Conservation (phyloP, 169 alveolate species). For the Theileria parva region DNA sequence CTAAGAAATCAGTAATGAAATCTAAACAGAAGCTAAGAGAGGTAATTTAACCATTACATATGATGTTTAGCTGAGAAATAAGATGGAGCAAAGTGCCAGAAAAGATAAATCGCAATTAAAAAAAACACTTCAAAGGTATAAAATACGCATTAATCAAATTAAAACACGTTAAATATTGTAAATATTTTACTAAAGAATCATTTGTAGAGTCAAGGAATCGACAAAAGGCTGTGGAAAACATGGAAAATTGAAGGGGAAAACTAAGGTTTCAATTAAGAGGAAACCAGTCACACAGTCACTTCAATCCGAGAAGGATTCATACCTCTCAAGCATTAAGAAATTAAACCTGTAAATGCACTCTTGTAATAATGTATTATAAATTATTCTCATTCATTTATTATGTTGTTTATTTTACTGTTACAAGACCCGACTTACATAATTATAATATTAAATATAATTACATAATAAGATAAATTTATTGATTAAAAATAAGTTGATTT, state of each 20-base stretch:
- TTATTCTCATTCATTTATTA: not conserved
- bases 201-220: conserved; percentile 25
- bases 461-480: not conserved
- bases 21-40: conserved; percentile 61
- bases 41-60: conserved; percentile 10
- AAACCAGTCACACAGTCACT: conserved; percentile 40
- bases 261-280: conserved; percentile 26
- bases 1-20: conserved; percentile 36
- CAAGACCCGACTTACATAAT: not conserved
- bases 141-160: not conserved
- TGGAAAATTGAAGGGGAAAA: conserved; percentile 54
- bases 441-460: not conserved
- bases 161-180: not conserved
- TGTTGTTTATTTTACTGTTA: not conserved
- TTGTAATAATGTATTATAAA: not conserved
- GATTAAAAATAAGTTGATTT: not conserved
- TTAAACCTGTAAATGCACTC: conserved; percentile 11
- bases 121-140: conserved; percentile 26
- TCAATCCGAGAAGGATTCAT: conserved; percentile 37
- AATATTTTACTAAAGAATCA: not conserved
- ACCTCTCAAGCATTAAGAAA: conserved; percentile 57
- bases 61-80: conserved; percentile 52
- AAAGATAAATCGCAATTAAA: conserved; percentile 18
- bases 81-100: conserved; percentile 33
- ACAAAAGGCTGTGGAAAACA: conserved; percentile 52